These are phyloP conservation scores for Thermothielavioides terrestris DNA, from an alignment of 495 filamentous ascomycete genomes.

Conservation along the genomic window DNA sequence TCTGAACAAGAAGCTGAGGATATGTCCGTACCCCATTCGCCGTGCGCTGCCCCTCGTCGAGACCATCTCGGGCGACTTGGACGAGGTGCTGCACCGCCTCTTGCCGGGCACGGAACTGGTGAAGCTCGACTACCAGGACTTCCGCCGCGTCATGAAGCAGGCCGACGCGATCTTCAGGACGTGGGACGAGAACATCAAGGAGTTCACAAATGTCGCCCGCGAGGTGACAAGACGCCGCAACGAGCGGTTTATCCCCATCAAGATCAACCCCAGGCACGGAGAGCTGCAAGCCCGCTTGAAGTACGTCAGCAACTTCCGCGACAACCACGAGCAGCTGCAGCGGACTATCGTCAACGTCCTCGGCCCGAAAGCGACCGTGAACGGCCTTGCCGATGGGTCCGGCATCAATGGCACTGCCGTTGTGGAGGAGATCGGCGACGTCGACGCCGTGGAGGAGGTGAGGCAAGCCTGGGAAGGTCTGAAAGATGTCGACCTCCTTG, in stretches of 20 bases:
- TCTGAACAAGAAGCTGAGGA: constrained; percentile 91
- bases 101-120: constrained; percentile 81
- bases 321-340: constrained; percentile 95
- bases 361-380: constrained; percentile 55
- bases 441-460: constrained; percentile 97
- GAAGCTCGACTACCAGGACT: constrained; percentile 85
- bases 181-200: constrained; percentile 94
- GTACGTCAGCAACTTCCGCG: constrained; percentile 88
- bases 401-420: constrained; percentile 55
- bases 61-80: constrained; percentile 92
- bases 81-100: constrained; percentile 72
- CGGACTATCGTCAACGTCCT: constrained; percentile 91
- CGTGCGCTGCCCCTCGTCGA: constrained; percentile 90
- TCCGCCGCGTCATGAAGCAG: constrained; percentile 71
- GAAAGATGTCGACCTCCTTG: constrained; percentile 88
- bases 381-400: constrained; percentile 41
- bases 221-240: constrained; percentile 84
- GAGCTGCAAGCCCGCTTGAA: constrained; percentile 81
- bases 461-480: constrained; percentile 85
- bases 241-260: constrained; percentile 97
- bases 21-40: constrained; percentile 87
- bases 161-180: constrained; percentile 77
- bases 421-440: constrained; percentile 90
- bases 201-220: constrained; percentile 93
- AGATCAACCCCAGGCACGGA: constrained; percentile 73